These are phyloP conservation scores for Epichloe gansuensis DNA, from an alignment of 2,329 filamentous ascomycete genomes.

Conservation along the genomic window DNA sequence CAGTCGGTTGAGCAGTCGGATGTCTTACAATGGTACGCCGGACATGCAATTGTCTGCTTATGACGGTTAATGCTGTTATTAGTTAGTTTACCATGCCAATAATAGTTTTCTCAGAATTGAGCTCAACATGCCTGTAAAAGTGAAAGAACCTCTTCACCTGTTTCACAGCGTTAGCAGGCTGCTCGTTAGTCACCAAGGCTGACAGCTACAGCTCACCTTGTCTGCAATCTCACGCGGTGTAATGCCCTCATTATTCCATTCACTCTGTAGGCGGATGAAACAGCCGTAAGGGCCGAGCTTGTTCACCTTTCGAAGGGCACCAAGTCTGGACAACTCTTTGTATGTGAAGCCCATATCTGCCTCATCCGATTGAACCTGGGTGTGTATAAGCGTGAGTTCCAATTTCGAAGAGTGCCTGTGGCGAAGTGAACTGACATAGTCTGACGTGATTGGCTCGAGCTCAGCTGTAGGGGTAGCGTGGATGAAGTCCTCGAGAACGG, in stretches of 20 bases:
- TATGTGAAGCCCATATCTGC: slow-evolving; percentile 32
- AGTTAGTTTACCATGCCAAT: too few species aligned
- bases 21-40: background rate
- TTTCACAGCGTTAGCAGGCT: background rate
- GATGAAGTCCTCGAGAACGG: slow-evolving; percentile 50
- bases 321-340: slow-evolving; percentile 26
- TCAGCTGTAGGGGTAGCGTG: slow-evolving; percentile 43
- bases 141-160: slow-evolving; percentile 1
- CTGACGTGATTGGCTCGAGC: slow-evolving; percentile 27
- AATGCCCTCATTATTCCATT: slow-evolving; percentile 18
- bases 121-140: background rate
- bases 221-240: slow-evolving; percentile 17
- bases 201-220: slow-evolving; percentile 10
- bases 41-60: slow-evolving; percentile 1
- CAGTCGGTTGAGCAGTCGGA: background rate
- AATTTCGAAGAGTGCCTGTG: slow-evolving; percentile 8
- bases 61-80: slow-evolving; percentile 6
- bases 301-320: slow-evolving; percentile 26
- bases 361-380: slow-evolving; percentile 23
- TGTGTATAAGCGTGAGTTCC: background rate
- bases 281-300: slow-evolving; percentile 28
- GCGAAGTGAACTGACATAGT: slow-evolving; percentile 10
- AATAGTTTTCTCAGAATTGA: background rate
- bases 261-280: slow-evolving; percentile 25
- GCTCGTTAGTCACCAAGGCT: background rate